Evolutionary conservation across 164 flowering plant species (phyloP).

Genomic region (Houttuynia cordata): DNA sequence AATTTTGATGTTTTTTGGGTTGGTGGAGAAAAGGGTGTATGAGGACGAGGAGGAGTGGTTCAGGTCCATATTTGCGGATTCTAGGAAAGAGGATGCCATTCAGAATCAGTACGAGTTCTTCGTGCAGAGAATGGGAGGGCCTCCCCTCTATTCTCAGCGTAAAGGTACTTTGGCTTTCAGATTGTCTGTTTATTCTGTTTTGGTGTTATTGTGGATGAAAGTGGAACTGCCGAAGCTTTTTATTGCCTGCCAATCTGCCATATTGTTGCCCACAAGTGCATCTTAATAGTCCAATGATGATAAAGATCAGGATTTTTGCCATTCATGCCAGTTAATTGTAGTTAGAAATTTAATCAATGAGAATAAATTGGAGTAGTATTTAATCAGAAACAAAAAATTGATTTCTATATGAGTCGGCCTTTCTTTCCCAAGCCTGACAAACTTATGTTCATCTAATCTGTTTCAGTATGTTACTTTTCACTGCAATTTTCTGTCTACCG

Average conservation of each 20-base stretch:
- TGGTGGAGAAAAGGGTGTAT: constrained; percentile 49
- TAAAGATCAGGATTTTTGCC: too few species aligned
- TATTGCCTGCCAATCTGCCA: neutral
- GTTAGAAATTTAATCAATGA: too few species aligned
- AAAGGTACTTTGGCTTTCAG: constrained; percentile 32
- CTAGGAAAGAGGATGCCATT: constrained; percentile 84
- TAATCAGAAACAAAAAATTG: too few species aligned
- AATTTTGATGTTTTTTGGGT: neutral
- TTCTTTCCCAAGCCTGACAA: too few species aligned
- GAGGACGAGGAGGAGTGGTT: constrained; percentile 98
- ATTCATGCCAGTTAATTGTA: too few species aligned
- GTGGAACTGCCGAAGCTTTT: neutral
- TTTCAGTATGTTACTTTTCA: too few species aligned
- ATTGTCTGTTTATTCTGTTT: neutral
- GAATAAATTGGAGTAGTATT: too few species aligned
- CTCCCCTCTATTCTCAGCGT: constrained; percentile 69
- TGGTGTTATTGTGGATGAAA: neutral
- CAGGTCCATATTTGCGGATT: constrained; percentile 62
- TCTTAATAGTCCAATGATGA: too few species aligned
- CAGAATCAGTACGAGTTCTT: constrained; percentile 90
- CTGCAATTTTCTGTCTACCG: too few species aligned
- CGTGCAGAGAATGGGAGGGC: constrained; percentile 97
- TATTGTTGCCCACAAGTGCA: neutral
- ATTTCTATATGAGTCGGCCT: too few species aligned
- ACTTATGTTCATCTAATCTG: too few species aligned